These are phyloP conservation scores for Eucalyptus victrix DNA, from an alignment of 345 rosid species.

Conservation along the genomic window DNA sequence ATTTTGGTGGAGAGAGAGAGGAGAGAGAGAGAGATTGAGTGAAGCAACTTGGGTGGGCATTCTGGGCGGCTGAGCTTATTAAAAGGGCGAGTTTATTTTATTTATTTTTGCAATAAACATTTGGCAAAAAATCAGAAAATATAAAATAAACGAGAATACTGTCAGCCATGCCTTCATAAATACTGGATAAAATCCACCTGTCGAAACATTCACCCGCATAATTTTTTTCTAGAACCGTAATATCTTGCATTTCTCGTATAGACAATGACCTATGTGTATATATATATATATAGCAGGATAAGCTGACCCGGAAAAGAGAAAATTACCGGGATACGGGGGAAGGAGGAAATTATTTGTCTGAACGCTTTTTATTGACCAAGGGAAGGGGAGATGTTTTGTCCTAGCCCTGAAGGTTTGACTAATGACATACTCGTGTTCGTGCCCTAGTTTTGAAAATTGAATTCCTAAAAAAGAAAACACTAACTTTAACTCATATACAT, in stretches of 20 bases:
- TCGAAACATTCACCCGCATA: neutral
- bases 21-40: constrained; percentile 8
- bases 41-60: constrained; percentile 48
- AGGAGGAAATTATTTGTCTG: neutral
- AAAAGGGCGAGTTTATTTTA: constrained; percentile 1
- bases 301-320: neutral
- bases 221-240: neutral
- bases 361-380: neutral
- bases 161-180: neutral
- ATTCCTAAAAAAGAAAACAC: neutral
- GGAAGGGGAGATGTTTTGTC: neutral
- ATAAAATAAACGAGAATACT: neutral
- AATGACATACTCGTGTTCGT: neutral
- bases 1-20: constrained; percentile 7
- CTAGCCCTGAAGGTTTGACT: neutral
- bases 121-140: neutral
- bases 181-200: neutral
- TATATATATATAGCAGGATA: neutral
- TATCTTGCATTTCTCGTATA: neutral
- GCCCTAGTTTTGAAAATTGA: neutral
- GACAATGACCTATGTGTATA: neutral
- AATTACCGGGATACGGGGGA: neutral
- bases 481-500: neutral
- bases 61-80: constrained; percentile 72
- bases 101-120: neutral